Base-by-base conservation (phyloP, 2,329 filamentous ascomycete genomes). In the Fusarium circinatum region DNA sequence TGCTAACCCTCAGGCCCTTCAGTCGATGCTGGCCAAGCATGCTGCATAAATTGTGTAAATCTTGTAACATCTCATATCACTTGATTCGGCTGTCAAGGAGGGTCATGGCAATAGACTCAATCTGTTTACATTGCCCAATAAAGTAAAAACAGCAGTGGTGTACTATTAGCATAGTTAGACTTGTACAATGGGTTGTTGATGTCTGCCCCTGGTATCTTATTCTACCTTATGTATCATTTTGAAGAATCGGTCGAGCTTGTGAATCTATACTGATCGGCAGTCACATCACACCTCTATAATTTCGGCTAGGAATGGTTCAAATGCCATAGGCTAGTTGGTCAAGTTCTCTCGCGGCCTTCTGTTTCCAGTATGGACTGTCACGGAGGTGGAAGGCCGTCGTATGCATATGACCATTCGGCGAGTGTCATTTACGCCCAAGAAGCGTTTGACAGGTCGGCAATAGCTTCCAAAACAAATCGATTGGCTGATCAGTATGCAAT, bases 1-100 rank as follows among this genome's bases (percentile, higher is more conserved):
- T 72, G 95, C 94, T 78, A 94, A 94, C 85, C 92, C 92, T n/a
- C 82, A 83, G 24, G 69, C 54, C 5, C 61, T 78, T 8, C 32
- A 75, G 42, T 28, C 65, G n/a, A 48, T 77, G 75, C 45, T 77
- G 44, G 38, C 67, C 20, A 70, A 73, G 42, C 52, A 75, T 38
- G 62, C 67, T 44, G 52, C 58, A 30, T 69, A 60, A 54, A 36
- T 24, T 32, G 45, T 48, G 9, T 61, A 54, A 63, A 45, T 42
- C 10, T 26, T 26, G 17, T 39, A 28, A 32, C 18, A 32, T 49
- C 12, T 24, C 32, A 30, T 32, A 44, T 38, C 36, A 24, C 30
- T 39, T 24, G 22, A 28, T 39, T n/a, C 13, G 15, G 39, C 12
- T 34, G 20, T 36, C 20, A 30, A n/a, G 17, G 14, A 34, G 10